Evolutionary conservation across 306 rosid species (phyloP), one percentile per base, ranked within the genome.

Genomic region (Abrus precatorius): DNA sequence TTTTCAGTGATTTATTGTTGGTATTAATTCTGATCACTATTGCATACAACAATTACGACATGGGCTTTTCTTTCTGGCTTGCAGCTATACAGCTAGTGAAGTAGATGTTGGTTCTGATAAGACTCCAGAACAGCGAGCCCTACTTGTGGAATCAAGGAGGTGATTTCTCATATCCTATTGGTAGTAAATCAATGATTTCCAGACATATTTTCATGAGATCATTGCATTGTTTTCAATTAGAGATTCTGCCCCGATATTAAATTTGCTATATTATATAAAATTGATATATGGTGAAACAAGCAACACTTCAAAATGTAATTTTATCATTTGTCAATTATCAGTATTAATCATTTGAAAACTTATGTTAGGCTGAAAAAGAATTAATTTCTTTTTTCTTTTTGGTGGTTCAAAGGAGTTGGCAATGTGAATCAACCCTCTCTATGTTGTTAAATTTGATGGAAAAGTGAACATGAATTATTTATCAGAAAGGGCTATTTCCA

Each of bases 131-230:
- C 98, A 90, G 82, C 97, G 89, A 61, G 92, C 99, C 82, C 86
- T 89, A 63, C 97, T 92, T 72, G 91, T 92, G 82, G 98, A 95
- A 80, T 89, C 99, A 38, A 91, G 91, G 85, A 93, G 97, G 99
- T 93, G 77, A 86, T 81, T 82, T 83, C 81, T 79, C 28, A 40
- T 34, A 40, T 50, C 38, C 55, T 45, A 52, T 48, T 68, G 20
- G 62, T 36, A 29, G 70, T 52, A 40, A 6, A 36, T 47, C 44
- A 38, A 48, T 34, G 74, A 48, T 64, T 71, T 30, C 41, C 27
- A 56, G 36, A 33, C 56, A 47, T 27, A 9, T 75, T 83, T 78
- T 64, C 12, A 5, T 3, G 7, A 44, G 64, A 11, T 47, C 70
- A 55, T 76, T 70, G 55, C 73, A 32, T 44, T 69, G 61, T 65